A percentile compares a stretch with the other conserved stretches of the same genome.
phyloP scores from a whole-genome alignment of 768 basidiomycete species.

The Rhizopogon vesiculosus region DNA sequence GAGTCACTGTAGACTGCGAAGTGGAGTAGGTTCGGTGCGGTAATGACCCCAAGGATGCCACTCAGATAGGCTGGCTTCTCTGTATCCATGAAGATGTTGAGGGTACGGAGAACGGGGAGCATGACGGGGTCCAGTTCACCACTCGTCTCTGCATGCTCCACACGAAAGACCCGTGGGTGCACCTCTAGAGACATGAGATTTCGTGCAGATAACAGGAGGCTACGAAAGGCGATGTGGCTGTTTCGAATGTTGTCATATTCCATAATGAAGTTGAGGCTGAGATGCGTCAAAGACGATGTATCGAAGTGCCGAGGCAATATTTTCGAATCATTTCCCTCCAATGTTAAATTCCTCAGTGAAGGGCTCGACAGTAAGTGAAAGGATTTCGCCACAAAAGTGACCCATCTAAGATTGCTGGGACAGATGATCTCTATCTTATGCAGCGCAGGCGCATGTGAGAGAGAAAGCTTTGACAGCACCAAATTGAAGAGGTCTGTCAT shows the following conservation, averaged over 20 bases:
- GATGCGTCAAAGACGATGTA: not conserved
- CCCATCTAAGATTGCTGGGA: not conserved
- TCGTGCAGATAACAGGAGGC: not conserved
- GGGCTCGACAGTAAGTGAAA: not conserved
- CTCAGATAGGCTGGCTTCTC: not conserved
- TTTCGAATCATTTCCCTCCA: not conserved
- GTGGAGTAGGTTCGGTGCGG: not conserved
- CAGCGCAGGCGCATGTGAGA: not conserved
- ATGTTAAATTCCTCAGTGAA: not conserved
- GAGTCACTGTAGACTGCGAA: not conserved
- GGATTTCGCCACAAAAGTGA: not conserved
- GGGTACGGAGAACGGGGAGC: not conserved
- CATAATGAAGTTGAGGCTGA: not conserved
- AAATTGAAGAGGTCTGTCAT: not conserved
- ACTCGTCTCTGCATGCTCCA: not conserved
- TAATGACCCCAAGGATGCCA: not conserved
- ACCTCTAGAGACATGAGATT: not conserved
- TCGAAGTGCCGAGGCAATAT: not conserved
- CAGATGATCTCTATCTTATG: not conserved
- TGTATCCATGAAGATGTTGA: not conserved
- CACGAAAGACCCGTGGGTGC: not conserved
- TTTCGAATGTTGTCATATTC: not conserved
- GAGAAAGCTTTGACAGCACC: not conserved
- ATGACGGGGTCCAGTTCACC: not conserved
- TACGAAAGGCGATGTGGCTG: not conserved